phyloP scores from a whole-genome alignment of 495 filamentous ascomycete species.

The Xylaria venustula region DNA sequence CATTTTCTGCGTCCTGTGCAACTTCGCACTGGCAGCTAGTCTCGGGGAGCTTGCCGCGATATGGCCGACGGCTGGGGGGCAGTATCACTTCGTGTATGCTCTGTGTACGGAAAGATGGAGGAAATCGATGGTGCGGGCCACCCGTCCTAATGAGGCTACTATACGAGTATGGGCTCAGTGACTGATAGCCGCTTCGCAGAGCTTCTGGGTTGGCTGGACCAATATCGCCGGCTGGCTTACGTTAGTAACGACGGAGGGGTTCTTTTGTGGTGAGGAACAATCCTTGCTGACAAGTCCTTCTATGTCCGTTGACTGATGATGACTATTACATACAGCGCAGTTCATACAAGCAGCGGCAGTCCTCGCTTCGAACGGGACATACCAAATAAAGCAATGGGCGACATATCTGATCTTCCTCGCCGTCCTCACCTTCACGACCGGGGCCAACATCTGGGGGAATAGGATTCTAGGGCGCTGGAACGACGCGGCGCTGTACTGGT shows the following conservation, averaged over 20 bases:
- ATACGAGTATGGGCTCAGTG: background rate
- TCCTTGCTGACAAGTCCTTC: background rate
- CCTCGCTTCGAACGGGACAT: constrained; percentile 29
- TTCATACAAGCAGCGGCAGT: constrained; percentile 35
- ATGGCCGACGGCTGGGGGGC: constrained; percentile 53
- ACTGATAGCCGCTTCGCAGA: constrained; percentile 18
- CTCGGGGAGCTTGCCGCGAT: constrained; percentile 51
- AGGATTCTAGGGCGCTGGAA: constrained; percentile 34
- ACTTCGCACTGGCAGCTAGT: constrained; percentile 42
- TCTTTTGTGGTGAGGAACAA: constrained; percentile 35
- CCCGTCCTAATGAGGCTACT: background rate
- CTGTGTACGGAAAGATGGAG: constrained; percentile 34
- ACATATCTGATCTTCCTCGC: constrained; percentile 37
- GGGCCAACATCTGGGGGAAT: constrained; percentile 33
- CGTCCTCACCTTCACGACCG: constrained; percentile 31
- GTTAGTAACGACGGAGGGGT: constrained; percentile 36
- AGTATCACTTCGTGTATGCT: constrained; percentile 50
- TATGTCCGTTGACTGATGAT: background rate
- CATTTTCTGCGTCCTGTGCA: constrained; percentile 40
- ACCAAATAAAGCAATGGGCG: constrained; percentile 28
- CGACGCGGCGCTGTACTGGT: constrained; percentile 37
- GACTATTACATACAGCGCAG: constrained; percentile 25
- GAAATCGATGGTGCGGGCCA: constrained; percentile 22
- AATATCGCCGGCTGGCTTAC: constrained; percentile 41
- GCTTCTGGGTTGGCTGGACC: constrained; percentile 40